phyloP scores from a whole-genome alignment of 2,329 filamentous ascomycete species.

The Xylariales sp. region DNA sequence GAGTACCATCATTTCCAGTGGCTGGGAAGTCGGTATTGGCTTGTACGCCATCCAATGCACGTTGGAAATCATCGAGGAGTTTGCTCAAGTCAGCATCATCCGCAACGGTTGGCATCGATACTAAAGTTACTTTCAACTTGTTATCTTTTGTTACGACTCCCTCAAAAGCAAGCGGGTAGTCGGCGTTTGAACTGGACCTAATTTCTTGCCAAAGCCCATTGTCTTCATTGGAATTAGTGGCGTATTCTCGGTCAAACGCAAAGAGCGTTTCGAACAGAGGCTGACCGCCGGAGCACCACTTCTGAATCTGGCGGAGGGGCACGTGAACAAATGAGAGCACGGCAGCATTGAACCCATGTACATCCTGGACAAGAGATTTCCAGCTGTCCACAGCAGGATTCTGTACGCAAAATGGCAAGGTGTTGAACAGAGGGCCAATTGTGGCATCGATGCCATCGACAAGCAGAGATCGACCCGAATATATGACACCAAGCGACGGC shows the following conservation, averaged over 20 bases:
- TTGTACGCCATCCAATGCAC: slow-evolving; percentile 20
- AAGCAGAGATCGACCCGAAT: slow-evolving; percentile 73
- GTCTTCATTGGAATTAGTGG: slow-evolving; percentile 14
- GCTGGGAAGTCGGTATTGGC: not conserved
- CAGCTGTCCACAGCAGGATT: slow-evolving; percentile 46
- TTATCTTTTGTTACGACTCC: slow-evolving; percentile 48
- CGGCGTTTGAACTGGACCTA: slow-evolving; percentile 45
- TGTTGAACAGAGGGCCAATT: slow-evolving; percentile 87
- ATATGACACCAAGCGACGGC: slow-evolving; percentile 66
- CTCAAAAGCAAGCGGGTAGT: slow-evolving; percentile 78
- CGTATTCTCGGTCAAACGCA: slow-evolving; percentile 63
- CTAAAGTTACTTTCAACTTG: slow-evolving; percentile 52
- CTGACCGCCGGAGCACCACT: slow-evolving; percentile 62
- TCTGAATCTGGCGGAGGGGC: slow-evolving; percentile 72
- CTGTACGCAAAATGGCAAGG: slow-evolving; percentile 64
- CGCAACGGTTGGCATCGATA: slow-evolving; percentile 44
- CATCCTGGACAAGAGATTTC: slow-evolving; percentile 54
- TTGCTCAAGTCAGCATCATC: slow-evolving; percentile 22
- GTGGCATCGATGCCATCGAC: slow-evolving; percentile 61
- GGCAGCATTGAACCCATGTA: slow-evolving; percentile 67
- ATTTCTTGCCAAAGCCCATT: slow-evolving; percentile 49
- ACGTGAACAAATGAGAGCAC: slow-evolving; percentile 73
- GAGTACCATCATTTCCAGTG: not conserved
- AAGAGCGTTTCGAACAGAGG: slow-evolving; percentile 77
- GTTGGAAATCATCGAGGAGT: slow-evolving; percentile 36